phyloP scores from a whole-genome alignment of 306 rosid species.

The Lathyrus tuberosus region DNA sequence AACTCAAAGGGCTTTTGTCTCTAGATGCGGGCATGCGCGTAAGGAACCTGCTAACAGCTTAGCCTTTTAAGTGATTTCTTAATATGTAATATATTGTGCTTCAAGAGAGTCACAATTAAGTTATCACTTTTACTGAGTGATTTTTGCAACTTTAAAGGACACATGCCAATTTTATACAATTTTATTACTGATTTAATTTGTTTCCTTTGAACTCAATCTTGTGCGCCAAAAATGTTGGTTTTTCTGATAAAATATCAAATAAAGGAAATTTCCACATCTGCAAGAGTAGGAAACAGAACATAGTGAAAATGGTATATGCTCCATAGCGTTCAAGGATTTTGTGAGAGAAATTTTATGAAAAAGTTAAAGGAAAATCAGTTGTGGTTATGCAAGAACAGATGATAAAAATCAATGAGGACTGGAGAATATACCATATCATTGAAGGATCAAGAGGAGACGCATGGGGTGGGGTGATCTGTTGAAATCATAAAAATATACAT shows the following conservation, averaged over 20 bases:
- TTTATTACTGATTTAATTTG: background rate
- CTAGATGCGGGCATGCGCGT: background rate
- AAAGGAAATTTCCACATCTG: conserved; percentile 4
- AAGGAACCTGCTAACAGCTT: conserved; percentile 4
- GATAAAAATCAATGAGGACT: background rate
- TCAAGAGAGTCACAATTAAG: background rate
- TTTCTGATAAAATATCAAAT: conserved; percentile 16
- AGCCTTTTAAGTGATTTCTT: too few species aligned
- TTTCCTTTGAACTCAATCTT: conserved; percentile 21
- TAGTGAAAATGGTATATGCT: background rate
- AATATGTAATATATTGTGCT: conserved; percentile 9
- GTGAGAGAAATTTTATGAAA: background rate
- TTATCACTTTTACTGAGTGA: background rate
- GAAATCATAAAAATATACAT: too few species aligned
- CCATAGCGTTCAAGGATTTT: too few species aligned
- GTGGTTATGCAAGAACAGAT: background rate
- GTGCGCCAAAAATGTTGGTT: background rate
- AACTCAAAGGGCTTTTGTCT: conserved; percentile 15
- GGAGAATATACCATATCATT: too few species aligned
- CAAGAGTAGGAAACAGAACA: background rate
- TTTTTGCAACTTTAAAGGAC: conserved; percentile 29
- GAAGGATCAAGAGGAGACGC: too few species aligned
- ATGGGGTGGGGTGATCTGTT: too few species aligned
- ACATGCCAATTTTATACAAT: background rate
- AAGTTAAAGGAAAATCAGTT: conserved; percentile 13